A percentile compares a stretch with the other conserved stretches of the same genome.
phyloP scores from a whole-genome alignment of 768 basidiomycete species.

The Boletus pseudo-olivaceus region DNA sequence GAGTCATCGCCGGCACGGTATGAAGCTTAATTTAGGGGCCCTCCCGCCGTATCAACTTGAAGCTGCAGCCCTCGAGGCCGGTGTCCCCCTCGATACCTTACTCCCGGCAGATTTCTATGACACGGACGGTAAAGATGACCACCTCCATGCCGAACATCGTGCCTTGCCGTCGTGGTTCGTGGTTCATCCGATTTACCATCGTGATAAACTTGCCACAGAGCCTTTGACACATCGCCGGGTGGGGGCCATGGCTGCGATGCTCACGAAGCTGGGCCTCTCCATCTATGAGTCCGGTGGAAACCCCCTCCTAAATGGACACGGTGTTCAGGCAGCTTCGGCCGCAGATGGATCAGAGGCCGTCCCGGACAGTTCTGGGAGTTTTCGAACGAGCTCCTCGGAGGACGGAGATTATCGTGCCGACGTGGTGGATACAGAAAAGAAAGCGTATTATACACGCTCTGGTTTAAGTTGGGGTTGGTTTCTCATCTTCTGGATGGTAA shows the following conservation, averaged over 20 bases:
- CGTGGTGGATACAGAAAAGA: conserved; percentile 41
- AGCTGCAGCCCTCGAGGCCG: conserved; percentile 64
- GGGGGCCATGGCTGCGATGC: conserved; percentile 53
- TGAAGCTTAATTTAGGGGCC: conserved; percentile 62
- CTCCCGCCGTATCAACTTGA: conserved; percentile 54
- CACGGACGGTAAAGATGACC: conserved; percentile 5
- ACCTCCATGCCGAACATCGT: background rate
- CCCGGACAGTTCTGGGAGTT: conserved; percentile 8
- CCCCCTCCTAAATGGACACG: background rate
- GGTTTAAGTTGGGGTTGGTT: conserved; percentile 57
- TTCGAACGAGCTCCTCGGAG: conserved; percentile 4
- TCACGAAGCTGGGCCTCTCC: conserved; percentile 50
- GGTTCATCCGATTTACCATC: conserved; percentile 20
- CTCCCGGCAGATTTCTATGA: conserved; percentile 39
- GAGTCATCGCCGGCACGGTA: conserved; percentile 36
- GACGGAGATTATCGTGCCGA: conserved; percentile 18
- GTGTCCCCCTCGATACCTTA: conserved; percentile 52
- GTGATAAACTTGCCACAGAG: conserved; percentile 5
- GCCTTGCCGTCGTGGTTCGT: conserved; percentile 16
- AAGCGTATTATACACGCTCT: conserved; percentile 57
- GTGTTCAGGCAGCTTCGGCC: background rate
- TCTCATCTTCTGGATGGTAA: conserved; percentile 74
- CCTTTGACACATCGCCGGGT: conserved; percentile 55
- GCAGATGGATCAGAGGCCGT: background rate
- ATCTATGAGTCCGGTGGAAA: conserved; percentile 28